A percentile compares a stretch with the other conserved stretches of the same genome.
Evolutionary conservation across 2,329 filamentous ascomycete species (phyloP).

Genomic region (Colletotrichum cordylinicola): DNA sequence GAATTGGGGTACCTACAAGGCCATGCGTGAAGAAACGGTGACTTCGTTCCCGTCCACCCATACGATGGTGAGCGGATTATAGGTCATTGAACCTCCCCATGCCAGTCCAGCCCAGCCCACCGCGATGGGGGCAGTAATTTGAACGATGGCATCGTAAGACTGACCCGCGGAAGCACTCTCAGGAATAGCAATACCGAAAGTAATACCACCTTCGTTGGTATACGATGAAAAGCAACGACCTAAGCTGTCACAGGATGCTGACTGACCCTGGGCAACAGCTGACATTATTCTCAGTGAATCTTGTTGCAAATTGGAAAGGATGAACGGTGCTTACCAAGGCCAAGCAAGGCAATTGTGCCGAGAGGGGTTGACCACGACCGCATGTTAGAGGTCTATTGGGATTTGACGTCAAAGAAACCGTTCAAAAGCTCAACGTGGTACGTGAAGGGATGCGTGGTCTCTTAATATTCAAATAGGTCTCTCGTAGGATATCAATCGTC

Average conservation of each 20-base stretch:
- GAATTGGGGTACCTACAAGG: conserved; percentile 31
- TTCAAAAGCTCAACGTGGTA: background rate
- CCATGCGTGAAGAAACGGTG: conserved; percentile 40
- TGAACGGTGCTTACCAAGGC: conserved; percentile 3
- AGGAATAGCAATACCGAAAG: conserved; percentile 42
- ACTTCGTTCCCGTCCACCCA: conserved; percentile 46
- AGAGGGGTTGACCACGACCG: background rate
- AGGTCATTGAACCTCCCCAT: conserved; percentile 51
- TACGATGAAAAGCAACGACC: conserved; percentile 28
- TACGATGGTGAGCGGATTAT: conserved; percentile 45
- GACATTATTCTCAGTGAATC: background rate
- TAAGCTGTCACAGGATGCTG: conserved; percentile 25
- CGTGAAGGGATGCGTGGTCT: background rate
- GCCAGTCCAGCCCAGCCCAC: conserved; percentile 50
- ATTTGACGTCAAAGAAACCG: background rate
- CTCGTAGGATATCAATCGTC: background rate
- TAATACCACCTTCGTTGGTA: conserved; percentile 31
- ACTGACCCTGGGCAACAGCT: conserved; percentile 6
- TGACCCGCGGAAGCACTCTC: conserved; percentile 27
- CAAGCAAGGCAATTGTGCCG: conserved; percentile 8
- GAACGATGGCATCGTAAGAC: conserved; percentile 46
- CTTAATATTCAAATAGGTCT: background rate
- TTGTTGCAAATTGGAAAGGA: background rate
- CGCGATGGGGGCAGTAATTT: conserved; percentile 43
- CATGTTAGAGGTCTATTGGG: conserved; percentile 6